Conservation (phyloP, 495 filamentous ascomycete genomes). For the Filosporella fistucella region DNA sequence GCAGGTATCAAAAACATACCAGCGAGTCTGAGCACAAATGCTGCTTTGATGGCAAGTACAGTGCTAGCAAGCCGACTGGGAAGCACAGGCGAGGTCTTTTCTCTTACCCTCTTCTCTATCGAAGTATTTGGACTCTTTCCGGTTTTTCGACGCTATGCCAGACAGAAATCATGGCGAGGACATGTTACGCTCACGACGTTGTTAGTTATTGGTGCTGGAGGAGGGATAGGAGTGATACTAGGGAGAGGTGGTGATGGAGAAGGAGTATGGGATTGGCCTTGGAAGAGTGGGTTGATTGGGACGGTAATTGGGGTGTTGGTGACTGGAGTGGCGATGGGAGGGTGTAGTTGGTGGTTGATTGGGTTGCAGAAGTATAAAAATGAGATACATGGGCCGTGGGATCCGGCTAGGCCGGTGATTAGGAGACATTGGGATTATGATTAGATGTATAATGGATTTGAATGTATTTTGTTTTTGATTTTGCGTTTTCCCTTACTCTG, state of each 20-base stretch:
- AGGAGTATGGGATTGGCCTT: constrained; percentile 30
- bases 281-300: constrained; percentile 66
- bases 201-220: constrained; percentile 76
- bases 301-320: constrained; percentile 67
- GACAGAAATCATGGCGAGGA: constrained; percentile 77
- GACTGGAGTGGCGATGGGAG: constrained; percentile 77
- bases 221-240: constrained; percentile 64
- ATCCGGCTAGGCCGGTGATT: constrained; percentile 86
- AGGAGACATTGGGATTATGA: constrained; percentile 24
- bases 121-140: constrained; percentile 97
- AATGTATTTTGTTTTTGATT: no score
- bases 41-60: constrained; percentile 90
- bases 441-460: no score
- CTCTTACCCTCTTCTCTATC: constrained; percentile 89
- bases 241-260: constrained; percentile 48
- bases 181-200: constrained; percentile 73
- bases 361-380: constrained; percentile 98
- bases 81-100: constrained; percentile 91
- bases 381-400: constrained; percentile 97
- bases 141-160: constrained; percentile 83
- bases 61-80: constrained; percentile 85
- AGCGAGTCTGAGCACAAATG: constrained; percentile 88
- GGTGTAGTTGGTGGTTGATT: constrained; percentile 97
- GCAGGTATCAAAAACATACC: constrained; percentile 60
- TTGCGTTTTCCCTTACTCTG: no score